A percentile compares a stretch with the other conserved stretches of the same genome.
Evolutionary conservation across 2,329 filamentous ascomycete genomes (phyloP).

Genomic region (Fusarium mundagurra): DNA sequence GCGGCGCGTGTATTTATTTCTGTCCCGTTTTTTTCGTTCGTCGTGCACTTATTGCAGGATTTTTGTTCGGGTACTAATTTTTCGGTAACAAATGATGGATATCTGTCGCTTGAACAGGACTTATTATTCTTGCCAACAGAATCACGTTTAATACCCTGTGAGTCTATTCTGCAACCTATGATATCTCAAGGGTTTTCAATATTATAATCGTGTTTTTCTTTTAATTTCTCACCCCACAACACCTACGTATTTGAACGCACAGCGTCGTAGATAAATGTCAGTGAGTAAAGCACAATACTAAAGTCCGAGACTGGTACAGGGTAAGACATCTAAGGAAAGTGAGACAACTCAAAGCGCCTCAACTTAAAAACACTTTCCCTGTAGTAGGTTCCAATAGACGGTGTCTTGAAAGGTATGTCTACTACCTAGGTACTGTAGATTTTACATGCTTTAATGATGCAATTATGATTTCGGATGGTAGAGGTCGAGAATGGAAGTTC

Average conservation of each 20-base stretch:
- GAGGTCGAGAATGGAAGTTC: neutral
- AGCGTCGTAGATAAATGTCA: neutral
- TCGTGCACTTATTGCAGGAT: neutral
- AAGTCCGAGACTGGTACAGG: neutral
- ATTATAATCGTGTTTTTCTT: no score
- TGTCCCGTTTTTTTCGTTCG: neutral
- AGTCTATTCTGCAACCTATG: neutral
- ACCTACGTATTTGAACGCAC: neutral
- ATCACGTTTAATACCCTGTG: neutral
- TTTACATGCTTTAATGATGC: neutral
- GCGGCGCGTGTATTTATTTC: neutral
- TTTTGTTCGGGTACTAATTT: constrained; percentile 19
- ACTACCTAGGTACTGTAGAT: neutral
- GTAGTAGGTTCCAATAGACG: neutral
- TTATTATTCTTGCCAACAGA: neutral
- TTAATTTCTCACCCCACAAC: neutral
- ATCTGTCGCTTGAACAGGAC: neutral
- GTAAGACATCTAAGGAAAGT: neutral
- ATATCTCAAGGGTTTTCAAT: neutral
- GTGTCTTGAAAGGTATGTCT: neutral
- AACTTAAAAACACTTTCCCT: neutral
- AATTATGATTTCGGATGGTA: neutral
- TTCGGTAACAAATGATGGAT: neutral
- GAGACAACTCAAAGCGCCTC: neutral
- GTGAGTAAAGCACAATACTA: neutral